A percentile compares a stretch with the other conserved stretches of the same genome.
These are phyloP conservation scores for Corylus heterophylla DNA, from an alignment of 306 rosid genomes.

Conservation along the genomic window DNA sequence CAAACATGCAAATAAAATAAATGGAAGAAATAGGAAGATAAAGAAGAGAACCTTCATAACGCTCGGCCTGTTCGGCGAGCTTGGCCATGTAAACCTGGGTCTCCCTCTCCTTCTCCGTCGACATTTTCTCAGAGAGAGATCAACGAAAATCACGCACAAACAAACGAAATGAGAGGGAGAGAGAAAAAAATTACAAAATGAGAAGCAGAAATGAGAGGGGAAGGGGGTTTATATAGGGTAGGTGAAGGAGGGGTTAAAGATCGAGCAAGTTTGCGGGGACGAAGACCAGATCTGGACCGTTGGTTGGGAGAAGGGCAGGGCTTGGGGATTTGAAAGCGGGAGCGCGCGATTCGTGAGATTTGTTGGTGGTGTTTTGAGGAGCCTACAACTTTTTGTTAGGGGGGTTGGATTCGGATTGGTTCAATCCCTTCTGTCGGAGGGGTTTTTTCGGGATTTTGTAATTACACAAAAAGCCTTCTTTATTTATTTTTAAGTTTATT, in stretches of 20 bases:
- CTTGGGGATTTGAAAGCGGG: slow-evolving; percentile 35
- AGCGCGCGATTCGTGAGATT: slow-evolving; percentile 67
- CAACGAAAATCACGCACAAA: slow-evolving; percentile 14
- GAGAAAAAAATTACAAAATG: not conserved
- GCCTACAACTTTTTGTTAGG: not conserved
- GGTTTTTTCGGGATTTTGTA: not conserved
- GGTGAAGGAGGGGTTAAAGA: slow-evolving; percentile 28
- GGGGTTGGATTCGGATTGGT: slow-evolving; percentile 18
- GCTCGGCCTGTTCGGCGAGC: slow-evolving; percentile 94
- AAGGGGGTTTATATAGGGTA: slow-evolving; percentile 37
- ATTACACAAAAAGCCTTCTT: too few relatives aligned
- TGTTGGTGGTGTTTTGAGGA: not conserved
- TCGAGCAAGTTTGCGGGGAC: slow-evolving; percentile 44
- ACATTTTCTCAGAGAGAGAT: slow-evolving; percentile 65
- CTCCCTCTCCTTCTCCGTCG: slow-evolving; percentile 90
- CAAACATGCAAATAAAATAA: not conserved
- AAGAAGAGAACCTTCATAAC: slow-evolving; percentile 70
- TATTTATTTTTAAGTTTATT: too few relatives aligned
- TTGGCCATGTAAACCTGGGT: slow-evolving; percentile 94
- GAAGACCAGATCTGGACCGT: slow-evolving; percentile 69
- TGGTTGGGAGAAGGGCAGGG: slow-evolving; percentile 17
- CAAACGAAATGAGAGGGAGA: not conserved
- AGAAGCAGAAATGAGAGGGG: slow-evolving; percentile 23
- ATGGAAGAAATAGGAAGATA: not conserved
- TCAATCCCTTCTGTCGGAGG: slow-evolving; percentile 8